Evolutionary conservation across 2,329 filamentous ascomycete species (phyloP).

Genomic region (Orbilia quercus): DNA sequence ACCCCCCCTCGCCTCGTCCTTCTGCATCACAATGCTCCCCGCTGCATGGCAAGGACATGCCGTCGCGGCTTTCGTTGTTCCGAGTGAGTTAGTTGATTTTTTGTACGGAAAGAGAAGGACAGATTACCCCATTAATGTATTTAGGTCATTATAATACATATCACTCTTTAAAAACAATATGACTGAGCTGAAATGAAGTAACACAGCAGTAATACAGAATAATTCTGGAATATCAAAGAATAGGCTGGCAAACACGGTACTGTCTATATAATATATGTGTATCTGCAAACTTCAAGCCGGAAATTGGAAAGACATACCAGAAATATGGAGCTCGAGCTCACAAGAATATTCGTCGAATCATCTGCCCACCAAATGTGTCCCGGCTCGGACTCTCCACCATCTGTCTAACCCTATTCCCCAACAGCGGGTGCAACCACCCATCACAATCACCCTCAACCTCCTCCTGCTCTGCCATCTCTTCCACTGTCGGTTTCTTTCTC

Average conservation of each 20-base stretch:
- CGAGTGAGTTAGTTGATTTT: not conserved
- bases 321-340: too few species aligned
- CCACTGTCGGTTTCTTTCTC: constrained; percentile 63
- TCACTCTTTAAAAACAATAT: not conserved
- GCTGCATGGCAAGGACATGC: too few species aligned
- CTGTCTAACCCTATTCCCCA: constrained; percentile 83
- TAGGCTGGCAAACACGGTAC: too few species aligned
- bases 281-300: too few species aligned
- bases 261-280: too few species aligned
- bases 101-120: not conserved
- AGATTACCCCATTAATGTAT: not conserved
- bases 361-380: constrained; percentile 53
- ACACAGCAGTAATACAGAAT: too few species aligned
- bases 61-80: too few species aligned
- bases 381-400: constrained; percentile 68
- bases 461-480: constrained; percentile 66
- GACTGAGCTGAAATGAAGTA: not conserved
- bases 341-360: constrained; percentile 58
- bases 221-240: too few species aligned
- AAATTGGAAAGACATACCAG: too few species aligned
- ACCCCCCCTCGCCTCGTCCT: too few species aligned
- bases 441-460: constrained; percentile 76
- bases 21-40: too few species aligned
- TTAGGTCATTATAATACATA: constrained; percentile 3
- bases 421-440: constrained; percentile 78